These are phyloP conservation scores for Magnusiomyces magnusii DNA, from an alignment of 1,139 yeast species.

Conservation along the genomic window DNA sequence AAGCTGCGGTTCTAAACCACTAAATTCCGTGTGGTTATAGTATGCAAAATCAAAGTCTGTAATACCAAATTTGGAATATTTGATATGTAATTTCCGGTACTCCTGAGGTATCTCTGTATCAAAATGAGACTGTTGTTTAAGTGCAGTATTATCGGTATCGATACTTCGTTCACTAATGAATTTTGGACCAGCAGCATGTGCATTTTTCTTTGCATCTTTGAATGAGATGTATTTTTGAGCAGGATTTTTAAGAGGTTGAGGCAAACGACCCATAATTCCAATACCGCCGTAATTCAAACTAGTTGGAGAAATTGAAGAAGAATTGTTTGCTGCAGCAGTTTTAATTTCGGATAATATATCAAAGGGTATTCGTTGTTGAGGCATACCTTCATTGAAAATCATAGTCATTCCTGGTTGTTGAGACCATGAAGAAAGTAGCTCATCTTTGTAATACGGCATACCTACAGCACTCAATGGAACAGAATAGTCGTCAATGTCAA, in stretches of 20 bases:
- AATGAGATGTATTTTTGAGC: constrained; percentile 43
- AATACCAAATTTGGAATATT: constrained; percentile 86
- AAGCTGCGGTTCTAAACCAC: constrained; percentile 87
- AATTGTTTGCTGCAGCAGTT: constrained; percentile 17
- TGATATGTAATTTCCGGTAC: constrained; percentile 65
- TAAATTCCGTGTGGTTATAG: constrained; percentile 70
- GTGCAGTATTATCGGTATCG: not conserved
- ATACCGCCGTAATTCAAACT: constrained; percentile 37
- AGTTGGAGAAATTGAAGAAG: constrained; percentile 23
- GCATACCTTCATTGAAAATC: constrained; percentile 8
- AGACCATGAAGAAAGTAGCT: constrained; percentile 68
- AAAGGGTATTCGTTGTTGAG: constrained; percentile 58
- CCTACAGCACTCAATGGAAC: constrained; percentile 68
- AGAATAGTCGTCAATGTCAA: constrained; percentile 41
- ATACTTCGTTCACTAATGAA: constrained; percentile 54
- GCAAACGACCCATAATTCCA: constrained; percentile 28
- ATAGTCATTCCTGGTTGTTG: constrained; percentile 32
- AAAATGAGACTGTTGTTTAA: not conserved
- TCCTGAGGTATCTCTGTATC: constrained; percentile 49
- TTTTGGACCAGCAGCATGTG: constrained; percentile 42
- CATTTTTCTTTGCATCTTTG: constrained; percentile 30
- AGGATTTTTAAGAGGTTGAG: constrained; percentile 39
- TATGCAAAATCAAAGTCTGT: constrained; percentile 88
- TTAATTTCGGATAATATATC: constrained; percentile 40
- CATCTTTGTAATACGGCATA: constrained; percentile 78